Percentiles rank a stretch among this genome's conserved stretches.
phyloP scores from a whole-genome alignment of 768 basidiomycete genomes.

The Podaxis mareebaensis region DNA sequence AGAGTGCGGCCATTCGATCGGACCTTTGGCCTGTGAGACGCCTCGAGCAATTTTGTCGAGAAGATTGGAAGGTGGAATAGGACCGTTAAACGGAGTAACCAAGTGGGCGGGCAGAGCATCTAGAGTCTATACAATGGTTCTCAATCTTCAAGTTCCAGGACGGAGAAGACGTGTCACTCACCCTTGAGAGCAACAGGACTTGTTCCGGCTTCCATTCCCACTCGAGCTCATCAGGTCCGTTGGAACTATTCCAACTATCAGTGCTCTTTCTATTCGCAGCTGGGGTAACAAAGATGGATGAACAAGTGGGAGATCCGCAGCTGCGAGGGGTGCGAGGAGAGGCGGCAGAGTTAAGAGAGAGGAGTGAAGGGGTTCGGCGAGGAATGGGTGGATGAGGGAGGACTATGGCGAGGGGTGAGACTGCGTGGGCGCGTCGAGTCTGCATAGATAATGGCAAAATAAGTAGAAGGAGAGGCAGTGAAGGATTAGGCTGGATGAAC shows the following conservation, averaged over 20 bases:
- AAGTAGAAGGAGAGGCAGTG: constrained; percentile 30
- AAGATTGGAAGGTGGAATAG: constrained; percentile 81
- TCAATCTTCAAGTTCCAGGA: constrained; percentile 16
- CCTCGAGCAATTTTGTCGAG: constrained; percentile 86
- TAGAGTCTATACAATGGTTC: constrained; percentile 54
- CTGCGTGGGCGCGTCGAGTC: constrained; percentile 50
- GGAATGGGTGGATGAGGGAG: constrained; percentile 60
- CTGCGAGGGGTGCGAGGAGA: constrained; percentile 63
- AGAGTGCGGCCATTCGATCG: constrained; percentile 81
- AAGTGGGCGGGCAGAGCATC: constrained; percentile 82
- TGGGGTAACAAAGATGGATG: constrained; percentile 51
- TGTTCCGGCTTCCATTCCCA: constrained; percentile 79
- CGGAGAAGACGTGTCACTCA: constrained; percentile 32
- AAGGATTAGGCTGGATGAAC: constrained; percentile 23
- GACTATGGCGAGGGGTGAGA: constrained; percentile 60
- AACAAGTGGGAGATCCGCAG: constrained; percentile 53
- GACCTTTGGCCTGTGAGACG: constrained; percentile 72
- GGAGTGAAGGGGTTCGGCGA: constrained; percentile 48
- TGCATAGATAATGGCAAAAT: constrained; percentile 42
- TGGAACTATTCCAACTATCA: constrained; percentile 86
- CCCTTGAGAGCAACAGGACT: constrained; percentile 63
- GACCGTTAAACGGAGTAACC: constrained; percentile 85
- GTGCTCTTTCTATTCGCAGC: constrained; percentile 66
- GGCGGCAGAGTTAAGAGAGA: constrained; percentile 43
- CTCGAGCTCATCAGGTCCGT: constrained; percentile 56